phyloP scores from a whole-genome alignment of 805 yeast genomes.

The Wickerhamiella shivajii region DNA sequence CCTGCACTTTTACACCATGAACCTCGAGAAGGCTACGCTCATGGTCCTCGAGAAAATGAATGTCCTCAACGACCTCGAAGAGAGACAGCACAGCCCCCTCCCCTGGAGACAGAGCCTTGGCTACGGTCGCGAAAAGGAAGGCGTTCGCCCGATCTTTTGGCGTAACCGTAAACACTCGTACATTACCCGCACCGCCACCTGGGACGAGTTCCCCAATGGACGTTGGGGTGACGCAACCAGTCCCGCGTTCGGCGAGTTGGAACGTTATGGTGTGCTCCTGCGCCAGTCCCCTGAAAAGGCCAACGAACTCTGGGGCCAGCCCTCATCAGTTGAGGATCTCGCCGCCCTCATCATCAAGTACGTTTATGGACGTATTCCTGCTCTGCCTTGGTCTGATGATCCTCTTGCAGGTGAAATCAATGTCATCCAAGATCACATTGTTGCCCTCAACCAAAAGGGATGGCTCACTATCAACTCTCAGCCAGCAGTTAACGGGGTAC shows the following conservation, averaged over 20 bases:
- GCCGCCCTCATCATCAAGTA: slow-evolving; percentile 52
- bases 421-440: slow-evolving; percentile 42
- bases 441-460: slow-evolving; percentile 50
- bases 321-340: slow-evolving; percentile 44
- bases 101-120: slow-evolving; percentile 93
- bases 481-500: slow-evolving; percentile 74
- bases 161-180: slow-evolving; percentile 83
- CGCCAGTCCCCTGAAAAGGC: slow-evolving; percentile 67
- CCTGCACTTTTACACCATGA: slow-evolving; percentile 95
- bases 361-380: slow-evolving; percentile 50
- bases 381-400: slow-evolving; percentile 94
- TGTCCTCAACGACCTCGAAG: slow-evolving; percentile 25
- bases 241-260: slow-evolving; percentile 90
- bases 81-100: slow-evolving; percentile 13
- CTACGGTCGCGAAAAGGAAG: slow-evolving; percentile 62
- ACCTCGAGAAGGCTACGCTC: slow-evolving; percentile 77
- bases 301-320: slow-evolving; percentile 77
- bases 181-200: slow-evolving; percentile 73
- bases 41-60: slow-evolving; percentile 71
- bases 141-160: slow-evolving; percentile 93
- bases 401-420: slow-evolving; percentile 66
- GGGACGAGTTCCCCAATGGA: slow-evolving; percentile 99
- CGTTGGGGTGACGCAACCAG: slow-evolving; percentile 98
- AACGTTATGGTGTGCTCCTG: slow-evolving; percentile 63
- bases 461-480: slow-evolving; percentile 83